These are phyloP conservation scores for Pseudodiploospora longispora DNA, from an alignment of 2,329 filamentous ascomycete genomes.

Conservation along the genomic window DNA sequence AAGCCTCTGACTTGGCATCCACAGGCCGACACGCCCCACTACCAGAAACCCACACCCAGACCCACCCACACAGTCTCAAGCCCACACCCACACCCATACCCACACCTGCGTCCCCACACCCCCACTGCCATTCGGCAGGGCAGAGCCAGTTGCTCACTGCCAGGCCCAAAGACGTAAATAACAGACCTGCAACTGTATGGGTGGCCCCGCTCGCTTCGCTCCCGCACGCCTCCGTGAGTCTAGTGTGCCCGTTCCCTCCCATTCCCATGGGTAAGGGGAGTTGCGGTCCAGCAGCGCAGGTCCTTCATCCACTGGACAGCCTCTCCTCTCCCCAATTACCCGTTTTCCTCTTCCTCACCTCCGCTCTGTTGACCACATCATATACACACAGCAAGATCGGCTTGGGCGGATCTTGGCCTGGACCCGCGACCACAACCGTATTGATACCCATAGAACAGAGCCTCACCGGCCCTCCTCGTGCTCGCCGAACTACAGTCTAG, in stretches of 20 bases:
- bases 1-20: no score
- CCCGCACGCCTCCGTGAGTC: constrained; percentile 18
- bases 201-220: constrained; percentile 17
- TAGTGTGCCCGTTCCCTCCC: constrained; percentile 29
- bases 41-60: no score
- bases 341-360: constrained; percentile 24
- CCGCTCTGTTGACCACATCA: constrained; percentile 20
- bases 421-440: constrained; percentile 1
- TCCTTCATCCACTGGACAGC: constrained; percentile 31
- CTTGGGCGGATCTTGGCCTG: constrained; percentile 10
- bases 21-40: no score
- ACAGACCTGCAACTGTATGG: constrained; percentile 13
- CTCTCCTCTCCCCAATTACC: constrained; percentile 31
- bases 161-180: constrained; percentile 4
- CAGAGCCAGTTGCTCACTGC: neutral
- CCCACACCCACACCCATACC: neutral
- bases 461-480: constrained; percentile 2
- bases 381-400: constrained; percentile 22
- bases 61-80: neutral
- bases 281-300: constrained; percentile 31
- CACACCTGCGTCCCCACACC: neutral
- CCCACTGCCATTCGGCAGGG: constrained; percentile 8
- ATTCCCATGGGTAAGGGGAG: constrained; percentile 36
- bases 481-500: neutral
- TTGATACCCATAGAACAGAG: constrained; percentile 2